These are phyloP conservation scores for Litchi chinensis DNA, from an alignment of 345 rosid genomes.

Conservation along the genomic window DNA sequence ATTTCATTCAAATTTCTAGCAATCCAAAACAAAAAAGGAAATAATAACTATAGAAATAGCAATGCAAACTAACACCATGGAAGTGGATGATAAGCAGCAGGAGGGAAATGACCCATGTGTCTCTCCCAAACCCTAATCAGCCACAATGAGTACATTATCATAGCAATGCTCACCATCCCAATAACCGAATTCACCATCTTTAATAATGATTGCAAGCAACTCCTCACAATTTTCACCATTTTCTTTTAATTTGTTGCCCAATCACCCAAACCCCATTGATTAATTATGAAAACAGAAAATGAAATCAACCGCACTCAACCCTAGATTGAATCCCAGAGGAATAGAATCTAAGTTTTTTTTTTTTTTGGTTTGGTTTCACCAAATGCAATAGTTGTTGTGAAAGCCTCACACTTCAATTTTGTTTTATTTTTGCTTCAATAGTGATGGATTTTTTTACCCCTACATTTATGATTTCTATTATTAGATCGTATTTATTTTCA, in stretches of 20 bases:
- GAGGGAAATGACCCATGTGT: slow-evolving; percentile 55
- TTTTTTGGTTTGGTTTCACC: not conserved
- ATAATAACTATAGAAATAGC: not conserved
- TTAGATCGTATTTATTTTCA: not conserved
- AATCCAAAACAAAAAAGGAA: slow-evolving; percentile 12
- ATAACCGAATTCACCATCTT: slow-evolving; percentile 73
- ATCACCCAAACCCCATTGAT: slow-evolving; percentile 16
- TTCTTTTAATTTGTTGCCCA: slow-evolving; percentile 6
- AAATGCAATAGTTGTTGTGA: not conserved
- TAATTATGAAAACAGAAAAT: not conserved
- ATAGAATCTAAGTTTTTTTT: slow-evolving; percentile 8
- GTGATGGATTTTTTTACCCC: not conserved
- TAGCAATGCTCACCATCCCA: slow-evolving; percentile 86
- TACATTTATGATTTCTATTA: not conserved
- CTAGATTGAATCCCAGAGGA: slow-evolving; percentile 13
- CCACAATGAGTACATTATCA: slow-evolving; percentile 76
- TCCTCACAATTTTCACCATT: slow-evolving; percentile 58
- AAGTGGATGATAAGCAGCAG: slow-evolving; percentile 42
- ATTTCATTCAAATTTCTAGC: slow-evolving; percentile 1
- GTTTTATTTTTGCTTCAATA: not conserved
- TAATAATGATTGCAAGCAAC: slow-evolving; percentile 69
- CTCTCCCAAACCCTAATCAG: slow-evolving; percentile 73
- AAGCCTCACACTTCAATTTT: not conserved
- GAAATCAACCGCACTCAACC: not conserved
- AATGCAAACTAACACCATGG: slow-evolving; percentile 60